Evolutionary conservation across 1,284 basidiomycete genomes (phyloP), one percentile per base, ranked within the genome.

Genomic region (Rhodotorula sp.): DNA sequence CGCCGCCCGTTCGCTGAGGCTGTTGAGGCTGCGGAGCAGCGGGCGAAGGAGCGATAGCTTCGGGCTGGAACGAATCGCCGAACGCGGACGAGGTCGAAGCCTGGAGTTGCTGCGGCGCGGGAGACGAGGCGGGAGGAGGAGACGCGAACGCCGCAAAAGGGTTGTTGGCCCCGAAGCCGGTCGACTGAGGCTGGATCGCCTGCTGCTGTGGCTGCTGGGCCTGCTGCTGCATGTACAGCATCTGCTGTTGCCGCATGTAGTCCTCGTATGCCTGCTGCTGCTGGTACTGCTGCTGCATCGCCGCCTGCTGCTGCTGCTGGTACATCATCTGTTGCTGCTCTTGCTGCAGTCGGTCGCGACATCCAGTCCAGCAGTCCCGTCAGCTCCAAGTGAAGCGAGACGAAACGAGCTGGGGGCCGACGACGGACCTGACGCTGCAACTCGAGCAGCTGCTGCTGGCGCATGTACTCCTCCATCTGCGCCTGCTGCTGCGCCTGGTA

Each of bases 141-240:
- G 74, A 61, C 34, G 77, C 74, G 67, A 77, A 76, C 30, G 74
- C 74, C 1, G 89, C 90, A 78, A 96, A 97, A 0, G 94, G 94
- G 80, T 98, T 98, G 84, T 98, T 98, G 54, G 92, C 91, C 22
- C 93, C 92, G 74, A 85, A 86, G 8, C 83, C 83, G 2, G 86
- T 87, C 28, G 82, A 83, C 73, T 87, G 86, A 10, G 85, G 81
- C 67, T 82, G 77, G 30, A 85, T 77, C 7, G 80, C 79, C 64
- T 82, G 71, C 24, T 80, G 80, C 62, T 80, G 77, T 24, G 65
- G 70, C 59, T 81, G 70, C 72, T 82, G 81, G 4, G 78, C 76
- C 68, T 85, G 84, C 73, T 86, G 85, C 16, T 80, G 80, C 48
- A 75, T 74, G 52, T 80, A 76, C 56, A 76, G 74, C 68, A 80